Evolutionary conservation across 192 early-diverging fungal genomes (phyloP), one percentile per base, ranked within the genome.

Genomic region (Entophlyctis luteolus): DNA sequence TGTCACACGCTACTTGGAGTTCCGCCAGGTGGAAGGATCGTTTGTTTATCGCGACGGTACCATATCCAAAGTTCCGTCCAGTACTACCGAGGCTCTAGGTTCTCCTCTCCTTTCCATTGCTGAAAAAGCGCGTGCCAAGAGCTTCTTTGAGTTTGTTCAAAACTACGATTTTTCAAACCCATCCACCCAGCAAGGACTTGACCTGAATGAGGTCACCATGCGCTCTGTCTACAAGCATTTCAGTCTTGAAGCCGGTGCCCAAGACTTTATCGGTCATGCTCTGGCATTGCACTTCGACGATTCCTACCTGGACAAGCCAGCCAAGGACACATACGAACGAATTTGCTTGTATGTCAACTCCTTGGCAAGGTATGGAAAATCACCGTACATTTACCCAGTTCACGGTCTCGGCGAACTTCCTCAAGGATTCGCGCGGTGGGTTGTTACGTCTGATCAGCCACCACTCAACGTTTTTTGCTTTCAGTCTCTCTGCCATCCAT

Each of bases 321-420:
- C 94, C 34, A 79, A 82, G 39, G 92, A 93, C 42, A 95, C 92
- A 28, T 90, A 91, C 70, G 86, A 93, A 70, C 87, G 89, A 54
- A 91, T 98, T 58, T 86, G 90, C 54, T 79, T 99, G 70, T 99
- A 99, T 72, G 87, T 90, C 66, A 87, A 82, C 42, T 99, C 97
- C 4, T 85, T 97, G 60, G 88, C 90, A 12, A 86, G 92, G 10
- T 94, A 93, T 71, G 94, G 95, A 59, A 92, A 91, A 80, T 90
- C 87, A 68, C 97, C 97, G 35, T 99, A 98, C 79, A 94, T 99
- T 73, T 99, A 99, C 79, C 97, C 96, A 60, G 77, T 94, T 56
- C 94, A 96, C 67, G 97, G 97, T 57, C 84, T 99, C 52, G 96
- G 96, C 58, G 97, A 99, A 68, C 78, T 99, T 33, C 96, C 97